Base-by-base conservation (phyloP, 1,284 basidiomycete genomes). In the Malassezia sympodialis region DNA sequence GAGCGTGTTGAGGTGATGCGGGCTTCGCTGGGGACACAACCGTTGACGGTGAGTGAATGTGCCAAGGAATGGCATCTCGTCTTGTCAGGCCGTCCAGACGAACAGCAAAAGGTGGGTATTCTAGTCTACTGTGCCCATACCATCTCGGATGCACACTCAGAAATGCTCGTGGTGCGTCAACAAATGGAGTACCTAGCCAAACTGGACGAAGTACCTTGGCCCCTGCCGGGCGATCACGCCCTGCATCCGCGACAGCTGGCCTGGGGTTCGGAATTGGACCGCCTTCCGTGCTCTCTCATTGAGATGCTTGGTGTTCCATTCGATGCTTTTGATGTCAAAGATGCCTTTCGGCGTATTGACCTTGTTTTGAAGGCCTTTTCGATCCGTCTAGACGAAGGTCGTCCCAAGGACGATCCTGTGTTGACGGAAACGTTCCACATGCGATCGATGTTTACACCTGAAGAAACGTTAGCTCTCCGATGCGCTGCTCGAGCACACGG, bases 241-340 rank as follows among this genome's bases (percentile, higher is more conserved):
- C 28, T 52, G 30, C 55, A 52, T 26, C 55, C 55, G 2, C 14
- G 35, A 12, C 19, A 31, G 4, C 28, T 48, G n/a, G 21, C 42
- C 14, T 57, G 49, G 55, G 55, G 55, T 15, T 19, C 37, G 17
- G 55, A 57, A 24, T 19, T 48, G 17, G 24, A 24, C 10, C 37
- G 39, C 8, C 45, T 57, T 3, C 41, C 55, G 6, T 34, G 37
- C 6, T 19, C 23, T 10, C 37, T 57, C 19, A 28, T 52, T 12
- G 55, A 57, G 21, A 37, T 57, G 23, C n/a, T 52, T 4, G 55
- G 50, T 15, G 37, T 48, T 2, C 37, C 45, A 14, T n/a, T 57
- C n/a, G 39, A 41, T 14, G 43, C 39, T 0, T 51, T 52, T 21
- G 31, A 52, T n/a, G n/a, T n/a, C 15, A 44, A 47, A n/a, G 43